Conservation (phyloP, 169 alveolate genomes). For the Plasmodium billcollinsi region DNA sequence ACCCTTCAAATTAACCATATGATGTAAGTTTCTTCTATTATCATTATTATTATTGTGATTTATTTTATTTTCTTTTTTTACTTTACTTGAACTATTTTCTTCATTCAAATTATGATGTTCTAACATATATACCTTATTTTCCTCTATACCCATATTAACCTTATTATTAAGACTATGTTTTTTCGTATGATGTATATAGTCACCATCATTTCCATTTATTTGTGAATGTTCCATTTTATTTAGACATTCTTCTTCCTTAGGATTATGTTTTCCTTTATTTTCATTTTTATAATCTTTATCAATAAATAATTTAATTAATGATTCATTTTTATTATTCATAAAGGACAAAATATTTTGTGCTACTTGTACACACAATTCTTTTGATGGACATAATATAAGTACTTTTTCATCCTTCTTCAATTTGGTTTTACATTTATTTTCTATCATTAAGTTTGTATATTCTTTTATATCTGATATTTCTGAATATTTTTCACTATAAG, state of each 20-base stretch:
- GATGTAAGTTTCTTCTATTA: background rate
- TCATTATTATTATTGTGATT: background rate
- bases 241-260: background rate
- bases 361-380: slow-evolving; percentile 71
- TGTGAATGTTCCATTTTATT: background rate
- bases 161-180: background rate
- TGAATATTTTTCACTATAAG: slow-evolving; percentile 61
- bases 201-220: background rate
- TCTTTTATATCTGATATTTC: slow-evolving; percentile 53
- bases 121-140: background rate
- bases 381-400: slow-evolving; percentile 62
- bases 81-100: background rate
- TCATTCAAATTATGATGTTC: background rate
- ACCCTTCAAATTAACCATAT: background rate
- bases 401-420: slow-evolving; percentile 57
- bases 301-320: slow-evolving; percentile 46
- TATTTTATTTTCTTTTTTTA: background rate
- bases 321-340: slow-evolving; percentile 18
- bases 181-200: background rate
- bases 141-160: slow-evolving; percentile 6
- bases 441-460: slow-evolving; percentile 39
- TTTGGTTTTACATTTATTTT: slow-evolving; percentile 16
- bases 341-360: slow-evolving; percentile 46
- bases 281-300: slow-evolving; percentile 27
- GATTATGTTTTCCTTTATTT: background rate